phyloP scores from a whole-genome alignment of 2,329 filamentous ascomycete genomes.

The Fonsecaea nubica region DNA sequence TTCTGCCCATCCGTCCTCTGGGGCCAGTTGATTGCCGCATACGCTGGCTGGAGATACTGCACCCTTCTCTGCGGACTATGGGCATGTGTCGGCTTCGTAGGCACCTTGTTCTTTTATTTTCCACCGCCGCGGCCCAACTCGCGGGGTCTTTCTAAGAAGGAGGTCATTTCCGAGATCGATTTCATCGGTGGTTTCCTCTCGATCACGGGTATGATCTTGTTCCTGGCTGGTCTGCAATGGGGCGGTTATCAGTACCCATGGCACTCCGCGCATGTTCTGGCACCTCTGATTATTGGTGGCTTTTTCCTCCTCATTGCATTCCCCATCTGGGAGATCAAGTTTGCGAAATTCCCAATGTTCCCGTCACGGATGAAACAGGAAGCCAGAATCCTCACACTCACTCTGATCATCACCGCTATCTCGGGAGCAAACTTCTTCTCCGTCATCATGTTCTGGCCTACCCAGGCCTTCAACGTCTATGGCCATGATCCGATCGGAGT shows the following conservation, averaged over 20 bases:
- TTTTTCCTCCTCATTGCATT: constrained; percentile 51
- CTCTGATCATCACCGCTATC: constrained; percentile 64
- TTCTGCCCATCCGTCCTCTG: constrained; percentile 69
- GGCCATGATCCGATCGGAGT: constrained; percentile 69
- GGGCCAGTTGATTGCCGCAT: constrained; percentile 62
- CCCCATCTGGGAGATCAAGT: constrained; percentile 55
- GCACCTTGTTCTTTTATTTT: constrained; percentile 53
- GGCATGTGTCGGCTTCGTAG: constrained; percentile 51
- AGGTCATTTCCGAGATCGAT: constrained; percentile 57
- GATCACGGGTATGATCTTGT: constrained; percentile 55
- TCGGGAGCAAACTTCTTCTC: constrained; percentile 66
- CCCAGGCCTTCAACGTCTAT: constrained; percentile 69
- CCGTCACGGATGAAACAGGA: constrained; percentile 54
- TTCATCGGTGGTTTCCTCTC: constrained; percentile 59
- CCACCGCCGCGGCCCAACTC: constrained; percentile 53
- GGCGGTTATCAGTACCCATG: constrained; percentile 55
- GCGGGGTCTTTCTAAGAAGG: constrained; percentile 38
- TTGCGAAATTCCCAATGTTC: constrained; percentile 55
- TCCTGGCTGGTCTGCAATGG: constrained; percentile 60
- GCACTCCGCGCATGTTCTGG: constrained; percentile 54
- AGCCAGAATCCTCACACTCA: constrained; percentile 58
- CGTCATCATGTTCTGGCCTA: constrained; percentile 66
- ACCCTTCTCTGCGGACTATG: constrained; percentile 52
- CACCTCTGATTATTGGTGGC: constrained; percentile 54
- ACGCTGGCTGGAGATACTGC: constrained; percentile 54